These are phyloP conservation scores for Mycena olivaceomarginata DNA, from an alignment of 768 basidiomycete genomes.

Conservation along the genomic window DNA sequence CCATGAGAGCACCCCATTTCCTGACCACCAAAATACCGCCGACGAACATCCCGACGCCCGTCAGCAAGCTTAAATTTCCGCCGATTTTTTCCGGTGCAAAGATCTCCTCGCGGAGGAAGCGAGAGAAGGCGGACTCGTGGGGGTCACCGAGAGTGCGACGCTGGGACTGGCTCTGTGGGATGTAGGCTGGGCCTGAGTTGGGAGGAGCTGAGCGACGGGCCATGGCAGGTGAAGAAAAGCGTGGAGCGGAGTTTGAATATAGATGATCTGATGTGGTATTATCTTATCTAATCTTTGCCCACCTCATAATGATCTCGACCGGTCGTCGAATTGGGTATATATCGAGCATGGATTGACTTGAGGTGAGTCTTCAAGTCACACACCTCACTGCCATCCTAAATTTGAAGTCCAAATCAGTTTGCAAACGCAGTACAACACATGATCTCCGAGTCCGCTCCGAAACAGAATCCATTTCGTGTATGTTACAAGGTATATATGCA, in stretches of 20 bases:
- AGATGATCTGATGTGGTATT: background rate
- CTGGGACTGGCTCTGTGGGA: constrained; percentile 68
- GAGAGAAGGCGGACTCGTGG: constrained; percentile 78
- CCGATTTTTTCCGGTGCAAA: constrained; percentile 83
- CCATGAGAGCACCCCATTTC: constrained; percentile 87
- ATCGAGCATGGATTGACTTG: too few species aligned
- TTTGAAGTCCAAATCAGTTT: too few species aligned
- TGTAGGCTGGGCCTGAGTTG: constrained; percentile 71
- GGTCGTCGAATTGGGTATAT: too few species aligned
- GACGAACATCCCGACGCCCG: constrained; percentile 79
- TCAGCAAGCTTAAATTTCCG: constrained; percentile 84
- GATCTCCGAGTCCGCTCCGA: too few species aligned
- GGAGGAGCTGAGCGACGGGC: constrained; percentile 81
- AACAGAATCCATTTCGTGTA: constrained; percentile 1
- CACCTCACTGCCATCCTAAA: too few species aligned
- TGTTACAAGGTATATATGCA: constrained; percentile 23
- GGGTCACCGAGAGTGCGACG: constrained; percentile 68
- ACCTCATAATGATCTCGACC: too few species aligned
- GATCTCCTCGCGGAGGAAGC: constrained; percentile 78
- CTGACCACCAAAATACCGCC: constrained; percentile 83
- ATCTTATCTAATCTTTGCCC: constrained; percentile 5
- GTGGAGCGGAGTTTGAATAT: constrained; percentile 28
- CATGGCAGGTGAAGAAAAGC: constrained; percentile 61
- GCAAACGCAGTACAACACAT: too few species aligned
- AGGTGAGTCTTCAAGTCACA: too few species aligned